A percentile compares a stretch with the other conserved stretches of the same genome.
phyloP scores from a whole-genome alignment of 192 early-diverging fungal species.

The Phlyctochytrium bullatum region DNA sequence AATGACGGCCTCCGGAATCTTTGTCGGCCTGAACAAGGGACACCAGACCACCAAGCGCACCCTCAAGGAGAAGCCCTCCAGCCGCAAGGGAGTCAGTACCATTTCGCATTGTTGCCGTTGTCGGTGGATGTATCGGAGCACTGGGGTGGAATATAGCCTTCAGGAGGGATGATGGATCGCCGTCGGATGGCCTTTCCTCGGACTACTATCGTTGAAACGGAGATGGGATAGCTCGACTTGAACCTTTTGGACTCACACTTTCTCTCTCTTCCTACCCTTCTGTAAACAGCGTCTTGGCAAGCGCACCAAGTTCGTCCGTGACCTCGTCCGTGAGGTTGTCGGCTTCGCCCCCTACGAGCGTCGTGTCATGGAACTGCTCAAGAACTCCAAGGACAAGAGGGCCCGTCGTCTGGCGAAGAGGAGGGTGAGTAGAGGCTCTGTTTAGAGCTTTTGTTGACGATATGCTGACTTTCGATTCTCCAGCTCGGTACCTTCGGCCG shows the following conservation, averaged over 20 bases:
- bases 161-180: no score
- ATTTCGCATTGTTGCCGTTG: conserved; percentile 8
- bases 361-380: conserved; percentile 99
- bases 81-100: conserved; percentile 80
- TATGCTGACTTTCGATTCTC: not conserved
- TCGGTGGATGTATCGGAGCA: not conserved
- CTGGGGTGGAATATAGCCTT: not conserved
- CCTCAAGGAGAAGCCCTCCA: conserved; percentile 65
- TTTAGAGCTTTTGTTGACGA: conserved; percentile 7
- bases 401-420: conserved; percentile 98
- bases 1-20: no score
- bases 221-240: no score
- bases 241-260: not conserved
- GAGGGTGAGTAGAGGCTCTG: conserved; percentile 39
- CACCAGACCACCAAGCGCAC: conserved; percentile 79
- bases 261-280: not conserved
- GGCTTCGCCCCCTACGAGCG: conserved; percentile 99
- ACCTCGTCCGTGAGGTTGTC: conserved; percentile 93
- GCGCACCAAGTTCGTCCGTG: conserved; percentile 88
- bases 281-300: conserved; percentile 55
- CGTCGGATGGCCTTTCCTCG: no score
- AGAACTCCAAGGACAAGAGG: conserved; percentile 99
- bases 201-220: no score
- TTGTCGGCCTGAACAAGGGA: conserved; percentile 89
- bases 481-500: conserved; percentile 94